Base-by-base conservation (phyloP, 2,329 filamentous ascomycete species). In the Coniochaeta ligniaria region DNA sequence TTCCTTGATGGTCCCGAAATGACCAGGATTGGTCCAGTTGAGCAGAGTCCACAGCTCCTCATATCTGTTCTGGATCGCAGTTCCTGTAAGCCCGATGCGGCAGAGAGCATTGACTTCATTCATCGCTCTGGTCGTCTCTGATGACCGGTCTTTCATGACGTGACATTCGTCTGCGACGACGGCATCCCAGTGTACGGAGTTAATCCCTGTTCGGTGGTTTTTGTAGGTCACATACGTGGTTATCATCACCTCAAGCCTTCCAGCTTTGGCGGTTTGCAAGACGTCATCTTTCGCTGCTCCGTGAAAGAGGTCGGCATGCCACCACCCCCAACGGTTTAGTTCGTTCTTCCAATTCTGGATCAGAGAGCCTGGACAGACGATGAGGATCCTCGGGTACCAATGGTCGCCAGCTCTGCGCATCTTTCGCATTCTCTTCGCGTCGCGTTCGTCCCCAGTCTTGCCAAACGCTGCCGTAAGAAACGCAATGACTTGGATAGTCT, bases 41-140 rank as follows among this genome's bases (percentile, higher is more conserved):
- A 99, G 79, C 0, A 99, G 79, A 0, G 92, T 96, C 94, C 94
- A 99, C 0, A 99, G 81, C 72, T 99, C 95, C 70, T 97, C 92
- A 71, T 99, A 99, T 66, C 91, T 95, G 73, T 99, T 99, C 71
- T 99, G 95, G 52, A 99, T 97, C 0, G 94, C 94, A 0, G 95
- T 99, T 1, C 95, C 95, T 0, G 93, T 98, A 9, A 99, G 80
- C 0, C 95, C 95, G 63, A 99, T 93, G 36, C 95, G 85, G 70
- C 95, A 98, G 2, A 98, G 82, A 0, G 93, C 87, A 67, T 99
- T 99, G 66, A 98, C 80, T 63, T 93, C 85, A 67, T 92, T 90
- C 89, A 99, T 94, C 0, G 92, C 88, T 68, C 90, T 85, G 0
- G 94, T 95, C 8, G 89, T 90, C 63, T 89, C 89, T 0, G 93